Evolutionary conservation across 1,284 basidiomycete genomes (phyloP), one percentile per base, ranked within the genome.

Genomic region (Trichosporon sp.): DNA sequence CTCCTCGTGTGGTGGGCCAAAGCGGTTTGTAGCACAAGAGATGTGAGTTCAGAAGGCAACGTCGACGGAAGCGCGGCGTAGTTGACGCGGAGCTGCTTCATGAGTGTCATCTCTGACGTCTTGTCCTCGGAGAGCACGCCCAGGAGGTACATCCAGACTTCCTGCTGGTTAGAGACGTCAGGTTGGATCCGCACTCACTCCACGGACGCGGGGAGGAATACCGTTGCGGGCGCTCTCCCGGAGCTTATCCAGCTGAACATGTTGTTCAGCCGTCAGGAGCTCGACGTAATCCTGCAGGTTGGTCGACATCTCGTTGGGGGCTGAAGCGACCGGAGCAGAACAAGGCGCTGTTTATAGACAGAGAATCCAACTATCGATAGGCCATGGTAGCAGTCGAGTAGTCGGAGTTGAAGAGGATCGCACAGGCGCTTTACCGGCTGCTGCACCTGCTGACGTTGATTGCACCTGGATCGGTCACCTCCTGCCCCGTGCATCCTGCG

Each of bases 81-180:
- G n/a, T 71, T 68, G 9, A 72, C 69, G 8, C 74, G 73, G 7
- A 82, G 74, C 7, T 74, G 68, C 35, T 79, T 72, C 63, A 81
- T 72, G 8, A 76, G 75, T 13, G 80, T 78, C 63, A 81, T 79
- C 68, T 82, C 81, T 38, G 77, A 71, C 5, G 81, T 82, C 73
- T 81, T 81, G 70, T 83, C 80, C 2, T 75, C 70, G 3, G 76
- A 75, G 3, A 83, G 71, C 2, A 82, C 79, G 47, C 73, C 72
- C 34, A 83, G 78, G n/a, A 83, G 81, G 67, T 83, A 83, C 75
- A 83, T 75, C 81, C 81, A 83, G 9, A 82, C 81, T 75, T 83
- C 81, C 78, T 82, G 70, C 9, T 25, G 3, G 47, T 51, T 62
- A 12, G 44, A 21, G 6, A 15, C 1, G 3, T n/a, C 23, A 27